Percentiles rank a stretch among this genome's conserved stretches.
Conservation (phyloP, 208 protist species). For the Leishmania aethiopica region DNA sequence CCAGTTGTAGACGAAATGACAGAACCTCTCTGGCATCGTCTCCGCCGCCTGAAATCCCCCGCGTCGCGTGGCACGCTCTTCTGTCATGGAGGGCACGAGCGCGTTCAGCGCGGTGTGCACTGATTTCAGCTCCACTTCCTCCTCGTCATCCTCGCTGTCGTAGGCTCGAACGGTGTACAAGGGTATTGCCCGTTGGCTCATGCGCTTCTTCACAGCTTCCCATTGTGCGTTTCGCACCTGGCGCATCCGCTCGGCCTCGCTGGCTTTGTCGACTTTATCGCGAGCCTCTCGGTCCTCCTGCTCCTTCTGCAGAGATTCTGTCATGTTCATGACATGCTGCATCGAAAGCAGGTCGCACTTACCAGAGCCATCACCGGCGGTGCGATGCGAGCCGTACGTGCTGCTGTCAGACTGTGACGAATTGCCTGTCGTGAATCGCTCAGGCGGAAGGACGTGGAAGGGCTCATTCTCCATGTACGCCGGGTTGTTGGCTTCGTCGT, state of each 20-base stretch:
- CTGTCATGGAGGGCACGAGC: conserved; percentile 19
- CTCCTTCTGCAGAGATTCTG: conserved; percentile 19
- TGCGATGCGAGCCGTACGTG: neutral
- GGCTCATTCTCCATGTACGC: conserved; percentile 18
- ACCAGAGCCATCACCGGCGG: neutral
- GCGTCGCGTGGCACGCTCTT: conserved; percentile 26
- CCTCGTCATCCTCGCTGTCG: conserved; percentile 26
- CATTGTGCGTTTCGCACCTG: conserved; percentile 32
- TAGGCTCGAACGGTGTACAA: conserved; percentile 20
- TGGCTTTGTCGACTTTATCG: neutral
- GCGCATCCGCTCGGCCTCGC: conserved; percentile 23
- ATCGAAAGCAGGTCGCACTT: conserved; percentile 16
- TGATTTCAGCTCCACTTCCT: conserved; percentile 2
- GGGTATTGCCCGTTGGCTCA: conserved; percentile 24
- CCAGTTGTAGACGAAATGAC: conserved; percentile 56
- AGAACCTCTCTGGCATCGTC: conserved; percentile 27
- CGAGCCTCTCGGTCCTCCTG: conserved; percentile 21
- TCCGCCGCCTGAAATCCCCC: conserved; percentile 10
- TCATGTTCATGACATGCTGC: conserved; percentile 22
- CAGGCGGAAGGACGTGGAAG: conserved; percentile 3
- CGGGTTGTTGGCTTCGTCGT: conserved; percentile 22
- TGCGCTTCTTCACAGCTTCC: conserved; percentile 39
- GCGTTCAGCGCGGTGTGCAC: conserved; percentile 2
- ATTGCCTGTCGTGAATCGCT: neutral
- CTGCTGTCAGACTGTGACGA: neutral